Conservation (phyloP, 345 rosid species). For the Stellera chamaejasme region DNA sequence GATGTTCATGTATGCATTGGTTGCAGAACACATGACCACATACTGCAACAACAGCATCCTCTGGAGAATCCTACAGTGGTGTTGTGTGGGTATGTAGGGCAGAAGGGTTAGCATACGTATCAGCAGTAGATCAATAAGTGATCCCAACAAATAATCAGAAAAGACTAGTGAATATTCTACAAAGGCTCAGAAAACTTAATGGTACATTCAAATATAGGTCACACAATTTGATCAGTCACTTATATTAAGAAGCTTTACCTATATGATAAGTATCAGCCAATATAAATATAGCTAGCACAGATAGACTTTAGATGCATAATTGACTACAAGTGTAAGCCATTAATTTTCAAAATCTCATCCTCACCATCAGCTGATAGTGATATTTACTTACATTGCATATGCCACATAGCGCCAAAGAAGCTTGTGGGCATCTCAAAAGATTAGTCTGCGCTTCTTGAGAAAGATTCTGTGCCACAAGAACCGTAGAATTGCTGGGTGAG, state of each 20-base stretch:
- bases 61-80: slow-evolving; percentile 74
- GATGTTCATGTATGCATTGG: slow-evolving; percentile 76
- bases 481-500: slow-evolving; percentile 47
- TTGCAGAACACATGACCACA: slow-evolving; percentile 96
- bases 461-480: slow-evolving; percentile 55
- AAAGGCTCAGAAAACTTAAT: neutral
- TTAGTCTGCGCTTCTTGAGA: slow-evolving; percentile 27
- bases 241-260: too few species aligned
- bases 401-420: slow-evolving; percentile 83
- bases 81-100: neutral
- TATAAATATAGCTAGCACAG: too few species aligned
- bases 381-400: slow-evolving; percentile 71
- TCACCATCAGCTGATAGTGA: too few species aligned
- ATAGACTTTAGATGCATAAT: too few species aligned
- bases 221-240: too few species aligned
- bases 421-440: slow-evolving; percentile 51
- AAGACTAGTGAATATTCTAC: neutral
- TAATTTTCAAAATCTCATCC: too few species aligned
- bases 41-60: slow-evolving; percentile 83
- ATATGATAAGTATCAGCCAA: too few species aligned
- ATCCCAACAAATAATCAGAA: neutral
- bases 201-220: neutral
- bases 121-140: neutral
- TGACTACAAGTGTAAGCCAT: too few species aligned
- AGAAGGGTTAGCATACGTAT: neutral